Evolutionary conservation across 176 grass and related monocot genomes (phyloP).

Genomic region (Musa itinerans): DNA sequence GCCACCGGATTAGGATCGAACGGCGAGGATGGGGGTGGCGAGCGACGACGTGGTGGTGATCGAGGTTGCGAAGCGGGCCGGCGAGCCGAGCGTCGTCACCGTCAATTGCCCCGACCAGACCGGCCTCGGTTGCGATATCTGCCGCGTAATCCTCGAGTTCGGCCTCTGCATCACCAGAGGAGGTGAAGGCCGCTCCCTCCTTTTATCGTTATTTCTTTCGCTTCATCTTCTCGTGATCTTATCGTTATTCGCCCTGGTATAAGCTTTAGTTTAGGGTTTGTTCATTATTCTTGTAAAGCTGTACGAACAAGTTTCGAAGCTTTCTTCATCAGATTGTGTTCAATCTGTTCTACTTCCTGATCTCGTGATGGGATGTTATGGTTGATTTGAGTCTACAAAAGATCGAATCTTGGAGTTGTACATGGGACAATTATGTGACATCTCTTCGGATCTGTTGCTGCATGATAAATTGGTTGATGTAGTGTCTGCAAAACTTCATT

Average conservation of each 20-base stretch:
- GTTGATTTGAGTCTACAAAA: too few species aligned
- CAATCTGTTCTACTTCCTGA: background rate
- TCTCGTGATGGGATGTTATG: background rate
- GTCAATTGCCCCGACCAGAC: slow-evolving; percentile 90
- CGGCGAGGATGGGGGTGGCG: slow-evolving; percentile 11
- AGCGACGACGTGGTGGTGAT: slow-evolving; percentile 71
- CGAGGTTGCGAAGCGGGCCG: slow-evolving; percentile 34
- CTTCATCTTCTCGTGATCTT: background rate
- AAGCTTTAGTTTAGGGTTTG: background rate
- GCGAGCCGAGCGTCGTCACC: slow-evolving; percentile 61
- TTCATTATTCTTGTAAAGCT: too few species aligned
- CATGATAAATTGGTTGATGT: too few species aligned
- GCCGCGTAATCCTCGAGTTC: slow-evolving; percentile 88
- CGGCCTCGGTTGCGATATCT: slow-evolving; percentile 86
- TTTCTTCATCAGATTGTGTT: too few species aligned
- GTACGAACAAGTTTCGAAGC: too few species aligned
- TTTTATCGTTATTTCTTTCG: background rate
- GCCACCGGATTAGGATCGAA: background rate
- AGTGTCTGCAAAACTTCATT: too few species aligned
- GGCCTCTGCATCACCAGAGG: slow-evolving; percentile 81
- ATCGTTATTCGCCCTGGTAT: background rate
- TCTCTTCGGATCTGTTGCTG: background rate
- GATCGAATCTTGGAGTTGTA: background rate
- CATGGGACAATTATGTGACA: background rate
- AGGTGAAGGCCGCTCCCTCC: slow-evolving; percentile 25